phyloP scores from a whole-genome alignment of 306 rosid genomes.

The Dicorynia guianensis region DNA sequence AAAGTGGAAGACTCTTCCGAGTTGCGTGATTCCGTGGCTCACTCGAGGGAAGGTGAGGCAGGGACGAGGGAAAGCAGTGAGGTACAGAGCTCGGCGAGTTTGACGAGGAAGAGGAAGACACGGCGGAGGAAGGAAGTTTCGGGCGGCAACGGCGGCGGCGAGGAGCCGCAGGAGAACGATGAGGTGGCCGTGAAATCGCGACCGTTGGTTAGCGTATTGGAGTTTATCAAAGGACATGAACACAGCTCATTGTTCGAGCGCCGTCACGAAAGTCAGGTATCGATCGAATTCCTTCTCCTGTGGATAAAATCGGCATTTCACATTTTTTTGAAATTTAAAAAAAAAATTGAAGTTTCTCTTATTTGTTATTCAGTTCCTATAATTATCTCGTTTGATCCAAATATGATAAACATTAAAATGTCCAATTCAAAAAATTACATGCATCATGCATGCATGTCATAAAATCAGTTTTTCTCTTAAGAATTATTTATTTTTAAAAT shows the following conservation, averaged over 20 bases:
- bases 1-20: slow-evolving; percentile 65
- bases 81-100: slow-evolving; percentile 85
- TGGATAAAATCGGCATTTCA: slow-evolving; percentile 47
- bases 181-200: slow-evolving; percentile 51
- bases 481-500: background rate
- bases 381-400: no score
- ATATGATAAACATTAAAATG: no score
- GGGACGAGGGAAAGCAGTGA: slow-evolving; percentile 74
- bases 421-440: no score
- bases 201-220: slow-evolving; percentile 63
- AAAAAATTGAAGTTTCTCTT: background rate
- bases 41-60: slow-evolving; percentile 51
- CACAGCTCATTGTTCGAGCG: slow-evolving; percentile 72
- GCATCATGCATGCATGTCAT: slow-evolving; percentile 29
- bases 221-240: slow-evolving; percentile 63
- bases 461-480: background rate
- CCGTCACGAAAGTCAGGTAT: slow-evolving; percentile 80
- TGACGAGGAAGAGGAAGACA: slow-evolving; percentile 57
- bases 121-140: slow-evolving; percentile 52
- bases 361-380: background rate
- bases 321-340: slow-evolving; percentile 24
- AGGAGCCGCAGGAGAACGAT: slow-evolving; percentile 38
- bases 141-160: slow-evolving; percentile 34
- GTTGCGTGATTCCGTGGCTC: slow-evolving; percentile 68
- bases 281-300: background rate